Conservation (phyloP, 306 rosid genomes). For the Castanea mollissima region DNA sequence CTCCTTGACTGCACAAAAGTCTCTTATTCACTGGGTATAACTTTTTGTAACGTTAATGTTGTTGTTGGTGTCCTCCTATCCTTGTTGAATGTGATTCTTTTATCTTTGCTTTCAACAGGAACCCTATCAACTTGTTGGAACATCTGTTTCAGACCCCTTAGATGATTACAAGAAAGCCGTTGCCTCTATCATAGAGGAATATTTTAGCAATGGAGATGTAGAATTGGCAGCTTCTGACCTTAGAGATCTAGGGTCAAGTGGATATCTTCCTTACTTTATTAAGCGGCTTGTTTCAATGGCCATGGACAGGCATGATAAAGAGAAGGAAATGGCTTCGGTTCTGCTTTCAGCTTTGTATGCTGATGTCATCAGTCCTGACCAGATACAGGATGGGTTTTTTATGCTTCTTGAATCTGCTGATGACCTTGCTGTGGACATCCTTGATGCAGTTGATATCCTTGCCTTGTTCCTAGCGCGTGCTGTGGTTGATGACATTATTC, state of each 20-base stretch:
- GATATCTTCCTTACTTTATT: slow-evolving; percentile 84
- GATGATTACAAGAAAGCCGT: slow-evolving; percentile 93
- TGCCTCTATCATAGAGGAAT: slow-evolving; percentile 80
- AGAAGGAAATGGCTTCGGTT: slow-evolving; percentile 99
- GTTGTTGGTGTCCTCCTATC: background rate
- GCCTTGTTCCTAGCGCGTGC: slow-evolving; percentile 97
- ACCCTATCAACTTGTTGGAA: slow-evolving; percentile 88
- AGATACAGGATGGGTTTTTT: slow-evolving; percentile 92
- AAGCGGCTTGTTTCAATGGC: slow-evolving; percentile 95
- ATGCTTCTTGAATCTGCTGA: slow-evolving; percentile 94
- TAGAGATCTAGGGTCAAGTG: slow-evolving; percentile 83
- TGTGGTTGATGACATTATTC: slow-evolving; percentile 95
- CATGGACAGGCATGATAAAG: slow-evolving; percentile 97
- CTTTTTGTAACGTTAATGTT: background rate
- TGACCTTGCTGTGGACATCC: slow-evolving; percentile 93
- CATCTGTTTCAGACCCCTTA: slow-evolving; percentile 76
- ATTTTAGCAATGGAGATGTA: slow-evolving; percentile 84
- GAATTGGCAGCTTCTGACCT: slow-evolving; percentile 85
- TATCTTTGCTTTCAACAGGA: slow-evolving; percentile 51
- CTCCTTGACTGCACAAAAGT: too few species aligned
- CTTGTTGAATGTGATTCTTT: background rate
- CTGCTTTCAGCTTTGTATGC: slow-evolving; percentile 90
- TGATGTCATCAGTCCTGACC: slow-evolving; percentile 86
- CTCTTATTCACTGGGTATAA: too few species aligned
- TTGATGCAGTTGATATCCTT: slow-evolving; percentile 89